Base-by-base conservation (phyloP, 1,284 basidiomycete genomes). In the Ganoderma sinense region DNA sequence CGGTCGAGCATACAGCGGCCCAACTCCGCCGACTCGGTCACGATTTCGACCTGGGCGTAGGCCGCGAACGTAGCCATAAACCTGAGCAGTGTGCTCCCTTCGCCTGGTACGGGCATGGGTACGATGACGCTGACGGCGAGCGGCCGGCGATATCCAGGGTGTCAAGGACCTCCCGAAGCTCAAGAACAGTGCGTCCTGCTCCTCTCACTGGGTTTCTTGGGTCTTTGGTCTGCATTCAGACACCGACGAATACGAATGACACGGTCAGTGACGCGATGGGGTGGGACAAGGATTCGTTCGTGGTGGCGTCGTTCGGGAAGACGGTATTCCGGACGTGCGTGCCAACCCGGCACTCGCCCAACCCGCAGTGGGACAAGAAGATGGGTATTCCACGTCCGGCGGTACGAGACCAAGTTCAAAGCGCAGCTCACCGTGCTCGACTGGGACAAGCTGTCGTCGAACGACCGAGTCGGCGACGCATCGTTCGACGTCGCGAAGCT, bases 201-300 rank as follows among this genome's bases (percentile, higher is more conserved):
- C 14, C 11, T 41, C 4, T 41, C 6, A 7, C 40, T 41, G 18
- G n/a, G 40, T 36, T 55, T 70, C 45, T 29, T 16, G 20, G 26
- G 20, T 23, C n/a, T n/a, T n/a, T n/a, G n/a, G n/a, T n/a, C n/a
- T n/a, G n/a, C n/a, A n/a, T n/a, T 10, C 1, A 2, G 8, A n/a
- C 13, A 26, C 36, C 43, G 29, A 33, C 8, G 4, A 18, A 4
- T 18, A 7, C 3, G 33, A 33, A 33, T 18, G 2, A 16, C 18
- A 16, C 13, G 23, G 29, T 2, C 71, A 94, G 93, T 95, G 88
- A 95, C 91, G 2, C 88, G 93, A 94, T 89, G 0, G 94, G 94
- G 0, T 97, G 92, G 89, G 97, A 99, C 78, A 98, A 99, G 97
- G 97, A 99, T 76, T 97, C 97, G 0, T 99, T 98, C 77, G 94